Percentiles rank a stretch among this genome's conserved stretches.
Evolutionary conservation across 257 asterid genomes (phyloP).

Genomic region (Cordia subcordata): DNA sequence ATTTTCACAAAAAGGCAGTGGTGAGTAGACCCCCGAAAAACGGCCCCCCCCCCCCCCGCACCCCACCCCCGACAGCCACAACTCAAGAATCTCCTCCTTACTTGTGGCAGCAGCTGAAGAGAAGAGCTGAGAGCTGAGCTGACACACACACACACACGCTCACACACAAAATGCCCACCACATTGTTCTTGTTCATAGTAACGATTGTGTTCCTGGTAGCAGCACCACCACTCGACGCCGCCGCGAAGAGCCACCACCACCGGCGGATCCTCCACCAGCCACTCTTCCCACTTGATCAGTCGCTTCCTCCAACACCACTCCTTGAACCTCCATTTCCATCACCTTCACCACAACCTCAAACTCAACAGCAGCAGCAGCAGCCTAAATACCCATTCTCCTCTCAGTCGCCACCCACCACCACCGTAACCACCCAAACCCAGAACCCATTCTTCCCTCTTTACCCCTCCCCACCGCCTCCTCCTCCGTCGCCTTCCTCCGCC

Average conservation of each 20-base stretch:
- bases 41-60: background rate
- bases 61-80: background rate
- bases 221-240: slow-evolving; percentile 12
- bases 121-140: background rate
- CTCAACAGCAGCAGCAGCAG: slow-evolving; percentile 28
- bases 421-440: slow-evolving; percentile 14
- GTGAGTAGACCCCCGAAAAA: background rate
- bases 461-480: slow-evolving; percentile 42
- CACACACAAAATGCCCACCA: slow-evolving; percentile 6
- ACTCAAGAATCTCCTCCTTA: background rate
- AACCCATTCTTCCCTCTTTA: slow-evolving; percentile 57
- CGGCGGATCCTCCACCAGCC: slow-evolving; percentile 77
- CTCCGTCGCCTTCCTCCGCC: slow-evolving; percentile 26
- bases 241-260: slow-evolving; percentile 16
- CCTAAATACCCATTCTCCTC: slow-evolving; percentile 68
- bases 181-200: slow-evolving; percentile 1
- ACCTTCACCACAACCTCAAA: slow-evolving; percentile 37
- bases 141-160: background rate
- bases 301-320: slow-evolving; percentile 31
- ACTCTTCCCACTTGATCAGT: slow-evolving; percentile 35
- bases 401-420: slow-evolving; percentile 31
- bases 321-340: slow-evolving; percentile 27
- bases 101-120: background rate
- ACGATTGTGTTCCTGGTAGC: background rate
- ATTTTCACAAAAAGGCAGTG: too few relatives aligned